These are phyloP conservation scores for Euphrasia confusa DNA, from an alignment of 257 asterid species.

Conservation along the genomic window DNA sequence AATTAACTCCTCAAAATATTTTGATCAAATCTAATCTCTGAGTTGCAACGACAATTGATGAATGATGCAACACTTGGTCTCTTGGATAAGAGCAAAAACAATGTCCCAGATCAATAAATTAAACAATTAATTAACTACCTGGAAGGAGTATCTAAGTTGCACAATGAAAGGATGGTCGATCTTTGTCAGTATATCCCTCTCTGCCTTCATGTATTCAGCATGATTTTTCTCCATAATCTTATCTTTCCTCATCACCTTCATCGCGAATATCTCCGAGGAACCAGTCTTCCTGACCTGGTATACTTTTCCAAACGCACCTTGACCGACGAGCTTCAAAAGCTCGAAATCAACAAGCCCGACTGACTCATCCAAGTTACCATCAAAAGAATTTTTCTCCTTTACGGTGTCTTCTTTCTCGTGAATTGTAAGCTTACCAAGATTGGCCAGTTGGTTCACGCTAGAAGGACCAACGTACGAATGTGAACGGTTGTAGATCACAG, in stretches of 20 bases:
- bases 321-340: slow-evolving; percentile 68
- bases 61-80: not conserved
- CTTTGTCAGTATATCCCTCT: slow-evolving; percentile 72
- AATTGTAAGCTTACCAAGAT: slow-evolving; percentile 40
- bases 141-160: slow-evolving; percentile 73
- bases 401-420: slow-evolving; percentile 37
- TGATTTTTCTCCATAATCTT: slow-evolving; percentile 72
- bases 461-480: slow-evolving; percentile 73
- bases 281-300: slow-evolving; percentile 69
- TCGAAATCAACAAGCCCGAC: slow-evolving; percentile 71
- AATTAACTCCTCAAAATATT: not conserved
- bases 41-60: not conserved
- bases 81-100: not conserved
- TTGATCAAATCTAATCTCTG: not conserved
- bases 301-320: slow-evolving; percentile 82
- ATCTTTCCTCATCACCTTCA: slow-evolving; percentile 84
- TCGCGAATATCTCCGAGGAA: slow-evolving; percentile 62
- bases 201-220: slow-evolving; percentile 64
- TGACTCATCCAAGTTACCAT: slow-evolving; percentile 26
- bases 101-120: not conserved
- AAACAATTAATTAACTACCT: slow-evolving; percentile 35
- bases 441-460: slow-evolving; percentile 31
- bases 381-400: slow-evolving; percentile 25
- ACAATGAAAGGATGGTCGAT: slow-evolving; percentile 69
- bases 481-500: slow-evolving; percentile 47